Evolutionary conservation across 2,329 filamentous ascomycete species (phyloP).

Genomic region (Immersiporthe knoxdaviesiana): DNA sequence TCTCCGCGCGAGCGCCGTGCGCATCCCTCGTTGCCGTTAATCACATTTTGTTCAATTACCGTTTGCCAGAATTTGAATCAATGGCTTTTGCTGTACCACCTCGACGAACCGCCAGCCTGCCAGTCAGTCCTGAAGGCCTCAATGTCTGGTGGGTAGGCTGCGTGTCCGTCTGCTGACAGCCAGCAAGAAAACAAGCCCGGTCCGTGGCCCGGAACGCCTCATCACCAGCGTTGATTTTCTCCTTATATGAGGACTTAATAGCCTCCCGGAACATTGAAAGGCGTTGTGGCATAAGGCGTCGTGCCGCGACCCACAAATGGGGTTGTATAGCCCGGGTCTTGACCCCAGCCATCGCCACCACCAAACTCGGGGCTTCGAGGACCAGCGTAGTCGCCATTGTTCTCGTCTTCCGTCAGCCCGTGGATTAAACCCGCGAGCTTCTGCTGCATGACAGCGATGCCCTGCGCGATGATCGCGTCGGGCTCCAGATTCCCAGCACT

Average conservation of each 20-base stretch:
- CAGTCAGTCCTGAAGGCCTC: not conserved
- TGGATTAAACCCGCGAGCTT: constrained; percentile 78
- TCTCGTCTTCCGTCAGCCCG: constrained; percentile 54
- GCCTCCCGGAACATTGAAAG: constrained; percentile 55
- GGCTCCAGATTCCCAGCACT: constrained; percentile 85
- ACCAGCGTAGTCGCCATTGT: constrained; percentile 61
- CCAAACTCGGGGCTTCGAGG: constrained; percentile 70
- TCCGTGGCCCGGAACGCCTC: not conserved
- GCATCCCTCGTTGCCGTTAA: not conserved
- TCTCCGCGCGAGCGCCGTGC: not conserved
- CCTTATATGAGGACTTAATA: constrained; percentile 33
- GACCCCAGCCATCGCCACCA: constrained; percentile 56
- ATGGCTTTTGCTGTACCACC: not conserved
- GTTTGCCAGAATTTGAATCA: not conserved
- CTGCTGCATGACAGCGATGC: constrained; percentile 84
- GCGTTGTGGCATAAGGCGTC: constrained; percentile 51
- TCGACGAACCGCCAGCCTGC: not conserved
- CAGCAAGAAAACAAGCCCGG: not conserved
- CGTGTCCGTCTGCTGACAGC: not conserved
- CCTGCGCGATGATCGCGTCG: constrained; percentile 84
- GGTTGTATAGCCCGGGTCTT: constrained; percentile 69
- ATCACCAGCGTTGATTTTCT: not conserved
- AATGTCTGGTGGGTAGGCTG: not conserved
- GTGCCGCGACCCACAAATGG: constrained; percentile 57
- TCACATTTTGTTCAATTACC: not conserved